Percentiles rank a stretch among this genome's conserved stretches.
phyloP scores from a whole-genome alignment of 2,329 filamentous ascomycete genomes.

The Hansfordia pulvinata region DNA sequence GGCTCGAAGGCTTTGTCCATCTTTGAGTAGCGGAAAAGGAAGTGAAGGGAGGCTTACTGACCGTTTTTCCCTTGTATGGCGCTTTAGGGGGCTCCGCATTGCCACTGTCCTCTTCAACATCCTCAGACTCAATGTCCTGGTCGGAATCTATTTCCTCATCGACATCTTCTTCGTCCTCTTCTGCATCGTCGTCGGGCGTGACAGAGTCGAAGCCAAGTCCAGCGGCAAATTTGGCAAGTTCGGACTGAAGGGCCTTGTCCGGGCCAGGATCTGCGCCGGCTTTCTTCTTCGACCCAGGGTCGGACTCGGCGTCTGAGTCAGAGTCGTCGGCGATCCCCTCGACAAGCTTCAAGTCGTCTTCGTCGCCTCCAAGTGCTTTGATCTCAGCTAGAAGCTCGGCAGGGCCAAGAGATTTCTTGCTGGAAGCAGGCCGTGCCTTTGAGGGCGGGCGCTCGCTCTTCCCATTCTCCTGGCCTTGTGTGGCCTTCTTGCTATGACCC shows the following conservation, averaged over 20 bases:
- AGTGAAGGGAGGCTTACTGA: no score
- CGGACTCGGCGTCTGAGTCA: constrained; percentile 34
- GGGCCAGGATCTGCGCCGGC: no score
- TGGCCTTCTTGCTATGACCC: no score
- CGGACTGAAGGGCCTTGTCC: constrained; percentile 34
- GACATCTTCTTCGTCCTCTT: constrained; percentile 22
- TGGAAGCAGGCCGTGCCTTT: no score
- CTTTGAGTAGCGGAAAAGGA: no score
- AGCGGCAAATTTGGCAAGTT: constrained; percentile 37
- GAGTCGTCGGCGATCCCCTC: no score
- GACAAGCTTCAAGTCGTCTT: constrained; percentile 49
- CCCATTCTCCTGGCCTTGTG: no score
- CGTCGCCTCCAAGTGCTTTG: constrained; percentile 48
- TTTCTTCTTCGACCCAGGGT: constrained; percentile 16
- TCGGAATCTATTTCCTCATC: constrained; percentile 13
- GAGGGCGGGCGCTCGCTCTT: no score
- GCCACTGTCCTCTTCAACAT: constrained; percentile 17
- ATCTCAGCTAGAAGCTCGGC: constrained; percentile 50
- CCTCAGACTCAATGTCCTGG: constrained; percentile 19
- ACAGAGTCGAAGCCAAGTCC: constrained; percentile 33
- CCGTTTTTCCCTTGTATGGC: neutral
- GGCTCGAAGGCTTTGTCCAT: no score
- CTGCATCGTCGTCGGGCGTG: constrained; percentile 22
- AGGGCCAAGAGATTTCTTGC: no score
- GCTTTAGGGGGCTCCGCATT: neutral